Evolutionary conservation across 805 yeast genomes (phyloP).

Genomic region (Kodamaea leandrae): DNA sequence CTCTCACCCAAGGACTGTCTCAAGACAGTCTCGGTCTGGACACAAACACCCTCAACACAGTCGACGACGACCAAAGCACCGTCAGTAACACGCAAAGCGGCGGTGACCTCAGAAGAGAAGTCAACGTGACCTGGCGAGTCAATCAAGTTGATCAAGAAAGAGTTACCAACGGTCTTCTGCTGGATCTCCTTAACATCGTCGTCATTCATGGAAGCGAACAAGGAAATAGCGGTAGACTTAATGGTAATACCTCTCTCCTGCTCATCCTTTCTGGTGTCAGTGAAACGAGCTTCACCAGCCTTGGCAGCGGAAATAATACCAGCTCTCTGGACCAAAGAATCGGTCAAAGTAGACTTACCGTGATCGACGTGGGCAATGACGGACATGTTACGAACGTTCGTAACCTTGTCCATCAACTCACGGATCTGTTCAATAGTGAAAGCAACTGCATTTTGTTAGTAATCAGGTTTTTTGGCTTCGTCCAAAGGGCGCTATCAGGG

Average conservation of each 20-base stretch:
- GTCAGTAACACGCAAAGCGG: constrained; percentile 99
- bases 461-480: constrained; percentile 1
- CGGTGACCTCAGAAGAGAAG: constrained; percentile 99
- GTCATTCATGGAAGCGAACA: constrained; percentile 82
- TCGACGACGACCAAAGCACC: constrained; percentile 99
- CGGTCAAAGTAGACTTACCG: constrained; percentile 99
- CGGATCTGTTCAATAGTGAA: constrained; percentile 82
- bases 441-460: constrained; percentile 45
- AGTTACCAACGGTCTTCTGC: constrained; percentile 90
- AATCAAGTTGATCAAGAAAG: constrained; percentile 95
- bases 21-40: constrained; percentile 98
- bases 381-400: constrained; percentile 99
- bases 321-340: constrained; percentile 97
- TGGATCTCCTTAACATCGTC: constrained; percentile 86
- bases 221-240: constrained; percentile 97
- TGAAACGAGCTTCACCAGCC: constrained; percentile 99
- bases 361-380: constrained; percentile 99
- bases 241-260: constrained; percentile 99
- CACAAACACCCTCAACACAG: constrained; percentile 99
- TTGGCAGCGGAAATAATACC: constrained; percentile 99
- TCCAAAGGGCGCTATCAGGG: neutral
- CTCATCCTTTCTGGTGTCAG: constrained; percentile 99
- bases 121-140: constrained; percentile 99
- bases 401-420: constrained; percentile 98
- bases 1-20: constrained; percentile 99